Percentiles rank a stretch among this genome's conserved stretches.
Evolutionary conservation across 192 early-diverging fungal genomes (phyloP).

Genomic region (Phycomyces nitens): DNA sequence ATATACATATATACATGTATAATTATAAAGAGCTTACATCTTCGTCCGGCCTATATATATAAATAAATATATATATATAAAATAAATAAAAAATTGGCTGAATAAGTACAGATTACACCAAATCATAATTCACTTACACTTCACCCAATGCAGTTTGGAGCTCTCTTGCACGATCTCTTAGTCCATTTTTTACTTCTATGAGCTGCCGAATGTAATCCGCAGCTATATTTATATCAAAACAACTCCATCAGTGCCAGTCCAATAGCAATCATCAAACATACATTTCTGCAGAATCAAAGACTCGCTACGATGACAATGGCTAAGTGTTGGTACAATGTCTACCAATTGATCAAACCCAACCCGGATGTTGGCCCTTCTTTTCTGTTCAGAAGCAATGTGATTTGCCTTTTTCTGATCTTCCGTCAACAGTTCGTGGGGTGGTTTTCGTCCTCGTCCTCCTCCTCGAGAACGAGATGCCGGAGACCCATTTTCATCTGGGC

Average conservation of each 20-base stretch:
- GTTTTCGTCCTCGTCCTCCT: slow-evolving; percentile 24
- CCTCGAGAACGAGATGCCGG: slow-evolving; percentile 4
- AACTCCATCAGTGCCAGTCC: no score
- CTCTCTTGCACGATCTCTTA: slow-evolving; percentile 45
- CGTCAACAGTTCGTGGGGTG: slow-evolving; percentile 65
- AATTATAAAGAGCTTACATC: no score
- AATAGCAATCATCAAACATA: neutral
- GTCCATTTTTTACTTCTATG: slow-evolving; percentile 52
- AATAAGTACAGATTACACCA: neutral
- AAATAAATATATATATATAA: neutral
- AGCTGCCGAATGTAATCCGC: slow-evolving; percentile 72
- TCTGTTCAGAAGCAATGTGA: slow-evolving; percentile 93
- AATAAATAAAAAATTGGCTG: neutral
- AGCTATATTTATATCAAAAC: slow-evolving; percentile 45
- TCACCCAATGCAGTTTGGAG: slow-evolving; percentile 47
- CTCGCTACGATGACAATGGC: slow-evolving; percentile 77
- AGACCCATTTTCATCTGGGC: neutral
- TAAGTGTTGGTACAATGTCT: slow-evolving; percentile 79
- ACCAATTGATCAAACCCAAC: slow-evolving; percentile 85
- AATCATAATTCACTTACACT: slow-evolving; percentile 24
- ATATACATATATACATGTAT: no score
- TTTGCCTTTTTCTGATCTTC: slow-evolving; percentile 89
- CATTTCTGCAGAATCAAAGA: slow-evolving; percentile 78
- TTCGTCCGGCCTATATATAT: slow-evolving; percentile 11
- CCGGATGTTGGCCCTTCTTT: slow-evolving; percentile 86